Evolutionary conservation across 108 stramenopile genomes (phyloP).

Genomic region (Conticribra guillardii): DNA sequence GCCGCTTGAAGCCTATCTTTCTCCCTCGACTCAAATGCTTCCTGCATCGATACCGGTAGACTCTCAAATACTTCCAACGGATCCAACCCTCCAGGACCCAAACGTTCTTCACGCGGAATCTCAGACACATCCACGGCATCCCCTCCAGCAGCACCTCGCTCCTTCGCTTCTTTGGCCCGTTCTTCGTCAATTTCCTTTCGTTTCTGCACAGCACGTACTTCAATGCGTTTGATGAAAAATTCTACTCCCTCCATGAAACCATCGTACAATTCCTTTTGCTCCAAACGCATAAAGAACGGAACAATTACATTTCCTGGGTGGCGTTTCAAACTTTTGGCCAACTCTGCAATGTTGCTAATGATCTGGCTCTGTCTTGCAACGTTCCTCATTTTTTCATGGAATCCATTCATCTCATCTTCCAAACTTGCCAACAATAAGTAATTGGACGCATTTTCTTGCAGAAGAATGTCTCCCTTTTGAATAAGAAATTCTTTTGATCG

Average conservation of each 20-base stretch:
- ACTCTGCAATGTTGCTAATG: slow-evolving; percentile 95
- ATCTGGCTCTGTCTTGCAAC: slow-evolving; percentile 93
- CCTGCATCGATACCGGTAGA: slow-evolving; percentile 86
- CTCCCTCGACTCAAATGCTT: slow-evolving; percentile 92
- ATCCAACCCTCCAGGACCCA: slow-evolving; percentile 97
- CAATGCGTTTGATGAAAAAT: slow-evolving; percentile 84
- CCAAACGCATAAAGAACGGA: slow-evolving; percentile 92
- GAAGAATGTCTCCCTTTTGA: slow-evolving; percentile 83
- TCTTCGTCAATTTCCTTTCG: slow-evolving; percentile 91
- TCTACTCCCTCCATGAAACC: slow-evolving; percentile 87
- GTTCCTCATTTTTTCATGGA: slow-evolving; percentile 93
- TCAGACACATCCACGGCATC: slow-evolving; percentile 73
- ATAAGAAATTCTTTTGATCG: slow-evolving; percentile 87
- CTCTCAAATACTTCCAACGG: slow-evolving; percentile 95
- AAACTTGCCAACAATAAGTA: slow-evolving; percentile 93
- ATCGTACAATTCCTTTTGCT: slow-evolving; percentile 75
- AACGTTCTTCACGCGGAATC: slow-evolving; percentile 79
- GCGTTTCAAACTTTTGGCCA: slow-evolving; percentile 88
- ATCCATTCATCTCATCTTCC: slow-evolving; percentile 99
- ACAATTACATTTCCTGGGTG: slow-evolving; percentile 97
- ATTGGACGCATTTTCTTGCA: slow-evolving; percentile 96
- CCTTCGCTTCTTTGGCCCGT: slow-evolving; percentile 45
- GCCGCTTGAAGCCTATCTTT: slow-evolving; percentile 82
- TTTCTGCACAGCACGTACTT: slow-evolving; percentile 92
- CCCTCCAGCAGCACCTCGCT: slow-evolving; percentile 54